phyloP scores from a whole-genome alignment of 2,329 filamentous ascomycete species.

The Botrytis pseudocinerea region DNA sequence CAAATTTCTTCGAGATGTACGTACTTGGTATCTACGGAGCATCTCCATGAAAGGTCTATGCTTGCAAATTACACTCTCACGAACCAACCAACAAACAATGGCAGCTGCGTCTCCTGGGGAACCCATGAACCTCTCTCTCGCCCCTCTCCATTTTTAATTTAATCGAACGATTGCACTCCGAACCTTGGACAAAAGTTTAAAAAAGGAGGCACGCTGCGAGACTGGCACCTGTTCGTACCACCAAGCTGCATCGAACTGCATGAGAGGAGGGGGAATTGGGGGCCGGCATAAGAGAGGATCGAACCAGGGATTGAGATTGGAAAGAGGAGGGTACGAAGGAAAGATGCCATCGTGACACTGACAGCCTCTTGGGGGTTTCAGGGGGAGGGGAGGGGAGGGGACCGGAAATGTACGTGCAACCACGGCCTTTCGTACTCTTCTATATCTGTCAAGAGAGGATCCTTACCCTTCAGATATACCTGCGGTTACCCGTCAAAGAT shows the following conservation, averaged over 20 bases:
- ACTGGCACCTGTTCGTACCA: background rate
- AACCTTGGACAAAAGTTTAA: background rate
- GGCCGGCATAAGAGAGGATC: slow-evolving; percentile 1
- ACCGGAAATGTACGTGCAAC: background rate
- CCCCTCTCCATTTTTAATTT: slow-evolving; percentile 6
- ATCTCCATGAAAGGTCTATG: background rate
- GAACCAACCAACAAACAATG: background rate
- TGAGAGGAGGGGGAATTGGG: slow-evolving; percentile 4
- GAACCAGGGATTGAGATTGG: slow-evolving; percentile 11
- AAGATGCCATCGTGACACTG: background rate
- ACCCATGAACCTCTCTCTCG: background rate
- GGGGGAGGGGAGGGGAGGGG: background rate
- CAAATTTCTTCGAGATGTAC: background rate
- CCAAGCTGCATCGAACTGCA: background rate
- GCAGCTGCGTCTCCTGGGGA: slow-evolving; percentile 10
- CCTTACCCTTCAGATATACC: background rate
- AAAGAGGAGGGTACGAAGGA: background rate
- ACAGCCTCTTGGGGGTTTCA: slow-evolving; percentile 1
- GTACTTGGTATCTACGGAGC: background rate
- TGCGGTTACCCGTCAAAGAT: slow-evolving; percentile 3
- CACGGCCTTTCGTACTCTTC: background rate
- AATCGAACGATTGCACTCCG: background rate
- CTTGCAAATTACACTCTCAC: slow-evolving; percentile 4
- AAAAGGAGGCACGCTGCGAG: slow-evolving; percentile 2
- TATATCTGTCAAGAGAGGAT: background rate